phyloP scores from a whole-genome alignment of 257 asterid species.

The Orobanche coerulescens region DNA sequence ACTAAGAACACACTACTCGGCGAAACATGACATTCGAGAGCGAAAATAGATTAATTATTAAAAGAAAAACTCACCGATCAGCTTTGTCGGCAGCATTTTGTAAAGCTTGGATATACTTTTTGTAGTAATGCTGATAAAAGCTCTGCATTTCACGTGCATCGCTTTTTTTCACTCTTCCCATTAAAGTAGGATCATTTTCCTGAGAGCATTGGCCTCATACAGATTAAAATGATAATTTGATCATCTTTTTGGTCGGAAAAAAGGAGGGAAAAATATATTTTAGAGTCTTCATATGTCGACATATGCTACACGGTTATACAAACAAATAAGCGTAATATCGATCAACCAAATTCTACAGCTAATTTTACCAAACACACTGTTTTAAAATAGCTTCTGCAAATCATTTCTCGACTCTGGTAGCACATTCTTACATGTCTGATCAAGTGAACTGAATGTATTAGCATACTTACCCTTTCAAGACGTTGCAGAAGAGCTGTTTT shows the following conservation, averaged over 20 bases:
- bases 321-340: too few relatives aligned
- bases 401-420: background rate
- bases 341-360: too few relatives aligned
- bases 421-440: background rate
- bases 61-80: constrained; percentile 53
- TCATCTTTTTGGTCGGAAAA: too few relatives aligned
- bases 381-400: background rate
- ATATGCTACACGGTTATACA: too few relatives aligned
- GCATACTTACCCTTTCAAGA: constrained; percentile 64
- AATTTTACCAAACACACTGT: background rate
- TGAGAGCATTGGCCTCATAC: constrained; percentile 28
- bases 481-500: constrained; percentile 92
- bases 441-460: background rate
- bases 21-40: background rate
- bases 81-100: constrained; percentile 95
- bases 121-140: constrained; percentile 90
- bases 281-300: too few relatives aligned
- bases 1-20: background rate
- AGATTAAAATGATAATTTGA: constrained; percentile 1
- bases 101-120: constrained; percentile 85
- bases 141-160: constrained; percentile 99
- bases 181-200: constrained; percentile 91
- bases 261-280: too few relatives aligned
- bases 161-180: constrained; percentile 89
- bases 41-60: background rate